Evolutionary conservation across 2,329 filamentous ascomycete species (phyloP).

Genomic region (Zymoseptoria passerinii): DNA sequence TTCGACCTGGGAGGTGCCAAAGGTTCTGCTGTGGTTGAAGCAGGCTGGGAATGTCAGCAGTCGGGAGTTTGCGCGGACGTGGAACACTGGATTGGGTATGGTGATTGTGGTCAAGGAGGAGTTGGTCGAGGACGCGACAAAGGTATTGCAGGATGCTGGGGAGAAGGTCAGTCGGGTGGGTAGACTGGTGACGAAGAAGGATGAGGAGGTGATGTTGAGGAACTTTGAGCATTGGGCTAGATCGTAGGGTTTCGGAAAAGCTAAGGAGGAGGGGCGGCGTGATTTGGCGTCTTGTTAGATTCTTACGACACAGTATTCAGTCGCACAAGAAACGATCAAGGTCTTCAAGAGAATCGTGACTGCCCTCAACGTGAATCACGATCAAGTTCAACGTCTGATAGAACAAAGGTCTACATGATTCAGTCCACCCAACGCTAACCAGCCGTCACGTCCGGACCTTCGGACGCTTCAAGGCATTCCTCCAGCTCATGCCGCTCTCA

Average conservation of each 20-base stretch:
- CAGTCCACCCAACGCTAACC: neutral
- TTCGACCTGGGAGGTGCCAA: constrained; percentile 62
- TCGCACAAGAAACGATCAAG: too few species aligned
- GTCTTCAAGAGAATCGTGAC: too few species aligned
- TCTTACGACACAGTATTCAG: too few species aligned
- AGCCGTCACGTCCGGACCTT: neutral
- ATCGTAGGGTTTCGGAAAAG: neutral
- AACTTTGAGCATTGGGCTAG: constrained; percentile 42
- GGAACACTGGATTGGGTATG: constrained; percentile 95
- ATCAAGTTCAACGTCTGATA: too few species aligned
- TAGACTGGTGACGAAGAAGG: constrained; percentile 52
- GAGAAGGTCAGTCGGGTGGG: constrained; percentile 76
- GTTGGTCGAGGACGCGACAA: constrained; percentile 53
- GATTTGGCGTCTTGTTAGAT: too few species aligned
- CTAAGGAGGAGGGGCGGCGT: too few species aligned
- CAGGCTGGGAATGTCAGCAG: constrained; percentile 59
- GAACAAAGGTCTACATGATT: too few species aligned
- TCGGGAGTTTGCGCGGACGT: constrained; percentile 79
- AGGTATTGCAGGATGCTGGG: constrained; percentile 55
- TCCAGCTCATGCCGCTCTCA: neutral
- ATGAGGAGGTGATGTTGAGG: constrained; percentile 54
- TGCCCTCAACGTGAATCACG: too few species aligned
- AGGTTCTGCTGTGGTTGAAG: constrained; percentile 84
- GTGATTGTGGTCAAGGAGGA: constrained; percentile 67
- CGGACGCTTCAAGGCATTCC: neutral